Evolutionary conservation across 306 rosid genomes (phyloP).

Genomic region (Vachellia pachyceras): DNA sequence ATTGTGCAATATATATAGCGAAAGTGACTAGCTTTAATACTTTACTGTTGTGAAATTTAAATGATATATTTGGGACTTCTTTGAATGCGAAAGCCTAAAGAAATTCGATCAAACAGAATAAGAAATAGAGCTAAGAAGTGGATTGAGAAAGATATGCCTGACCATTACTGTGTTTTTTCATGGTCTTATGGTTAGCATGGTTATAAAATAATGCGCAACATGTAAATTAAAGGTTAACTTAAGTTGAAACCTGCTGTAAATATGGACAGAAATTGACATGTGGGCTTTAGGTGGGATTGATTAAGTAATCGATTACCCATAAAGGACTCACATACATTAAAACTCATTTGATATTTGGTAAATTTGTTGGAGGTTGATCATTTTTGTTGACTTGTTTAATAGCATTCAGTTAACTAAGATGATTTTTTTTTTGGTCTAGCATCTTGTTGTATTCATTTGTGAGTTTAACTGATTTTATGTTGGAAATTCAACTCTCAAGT

Average conservation of each 20-base stretch:
- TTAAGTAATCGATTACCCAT: constrained; percentile 46
- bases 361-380: background rate
- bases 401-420: background rate
- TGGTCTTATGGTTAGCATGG: constrained; percentile 3
- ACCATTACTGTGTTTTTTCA: background rate
- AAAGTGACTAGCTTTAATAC: constrained; percentile 15
- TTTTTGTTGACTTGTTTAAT: background rate
- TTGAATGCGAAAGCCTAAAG: background rate
- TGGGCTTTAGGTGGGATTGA: constrained; percentile 66
- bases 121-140: background rate
- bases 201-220: background rate
- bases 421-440: background rate
- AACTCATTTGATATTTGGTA: background rate
- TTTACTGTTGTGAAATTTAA: background rate
- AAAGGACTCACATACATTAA: constrained; percentile 52
- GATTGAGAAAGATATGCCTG: background rate
- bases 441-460: constrained; percentile 22
- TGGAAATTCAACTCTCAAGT: background rate
- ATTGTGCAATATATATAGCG: background rate
- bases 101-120: background rate
- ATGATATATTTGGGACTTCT: background rate
- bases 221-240: background rate
- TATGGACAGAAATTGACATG: constrained; percentile 60
- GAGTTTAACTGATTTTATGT: constrained; percentile 15
- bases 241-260: constrained; percentile 61